phyloP scores from a whole-genome alignment of 2,329 filamentous ascomycete species.

The Sclerotinia nivalis region DNA sequence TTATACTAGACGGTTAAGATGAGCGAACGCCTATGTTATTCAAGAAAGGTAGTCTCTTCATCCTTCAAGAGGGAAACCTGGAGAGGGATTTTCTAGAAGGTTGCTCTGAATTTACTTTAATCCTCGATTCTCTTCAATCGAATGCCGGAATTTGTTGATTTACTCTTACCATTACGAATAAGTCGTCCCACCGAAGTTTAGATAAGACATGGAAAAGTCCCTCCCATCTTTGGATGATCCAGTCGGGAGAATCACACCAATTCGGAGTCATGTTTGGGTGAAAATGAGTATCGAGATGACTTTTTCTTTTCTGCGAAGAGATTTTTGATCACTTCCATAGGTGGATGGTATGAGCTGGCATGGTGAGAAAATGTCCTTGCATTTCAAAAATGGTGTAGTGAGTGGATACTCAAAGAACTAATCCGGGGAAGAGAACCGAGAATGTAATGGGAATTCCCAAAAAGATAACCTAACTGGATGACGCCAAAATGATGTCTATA shows the following conservation, averaged over 20 bases:
- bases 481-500: neutral
- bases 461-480: neutral
- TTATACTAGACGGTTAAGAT: conserved; percentile 2
- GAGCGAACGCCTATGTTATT: neutral
- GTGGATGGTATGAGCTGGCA: conserved; percentile 13
- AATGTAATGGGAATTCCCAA: neutral
- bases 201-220: conserved; percentile 4
- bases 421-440: conserved; percentile 20
- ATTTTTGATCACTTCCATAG: neutral
- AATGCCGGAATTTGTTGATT: neutral
- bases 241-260: neutral
- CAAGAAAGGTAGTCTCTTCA: neutral
- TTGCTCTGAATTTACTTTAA: neutral
- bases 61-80: neutral
- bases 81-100: neutral
- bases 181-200: conserved; percentile 4
- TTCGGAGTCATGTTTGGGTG: neutral
- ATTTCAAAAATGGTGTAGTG: conserved; percentile 9
- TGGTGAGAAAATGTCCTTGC: conserved; percentile 7
- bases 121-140: neutral
- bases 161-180: neutral
- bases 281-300: neutral
- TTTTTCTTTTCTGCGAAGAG: conserved; percentile 8
- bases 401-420: conserved; percentile 14
- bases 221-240: conserved; percentile 1